These are phyloP conservation scores for Paspalum vaginatum DNA, from an alignment of 176 grass and related monocot species.

Conservation along the genomic window DNA sequence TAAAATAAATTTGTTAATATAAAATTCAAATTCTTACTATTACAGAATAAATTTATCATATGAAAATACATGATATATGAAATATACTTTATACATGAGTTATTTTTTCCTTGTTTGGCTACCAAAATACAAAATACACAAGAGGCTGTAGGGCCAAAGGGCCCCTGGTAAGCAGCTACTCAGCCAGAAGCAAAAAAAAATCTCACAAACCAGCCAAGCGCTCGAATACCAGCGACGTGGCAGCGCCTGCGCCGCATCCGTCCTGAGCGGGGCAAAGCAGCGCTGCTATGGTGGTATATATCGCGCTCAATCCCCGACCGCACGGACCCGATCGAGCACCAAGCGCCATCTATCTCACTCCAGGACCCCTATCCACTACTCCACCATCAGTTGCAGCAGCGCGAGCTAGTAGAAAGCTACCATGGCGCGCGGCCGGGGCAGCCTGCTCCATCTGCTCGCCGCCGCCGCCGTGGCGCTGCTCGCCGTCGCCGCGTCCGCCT, in stretches of 20 bases:
- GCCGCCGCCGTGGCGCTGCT: constrained; percentile 4
- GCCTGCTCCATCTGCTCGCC: constrained; percentile 25
- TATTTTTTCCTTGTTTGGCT: too few relatives aligned
- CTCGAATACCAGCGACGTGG: constrained; percentile 51
- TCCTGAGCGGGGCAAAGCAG: constrained; percentile 13
- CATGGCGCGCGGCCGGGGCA: constrained; percentile 42
- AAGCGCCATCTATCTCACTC: background rate
- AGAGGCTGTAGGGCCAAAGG: too few relatives aligned
- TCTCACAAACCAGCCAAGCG: constrained; percentile 35
- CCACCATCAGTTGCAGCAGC: background rate
- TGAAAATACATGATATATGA: too few relatives aligned
- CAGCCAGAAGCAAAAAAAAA: background rate
- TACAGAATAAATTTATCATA: too few relatives aligned
- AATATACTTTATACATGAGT: too few relatives aligned
- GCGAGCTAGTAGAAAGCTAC: background rate
- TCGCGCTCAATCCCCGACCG: constrained; percentile 23
- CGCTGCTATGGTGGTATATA: constrained; percentile 6
- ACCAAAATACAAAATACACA: too few relatives aligned
- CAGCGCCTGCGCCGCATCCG: constrained; percentile 40
- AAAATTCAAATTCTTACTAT: too few relatives aligned
- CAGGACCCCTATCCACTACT: background rate
- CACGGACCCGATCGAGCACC: constrained; percentile 41
- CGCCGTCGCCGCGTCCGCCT: background rate
- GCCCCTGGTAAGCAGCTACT: background rate
- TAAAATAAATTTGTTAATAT: too few relatives aligned